These are phyloP conservation scores for Globisporangium lucens DNA, from an alignment of 352 stramenopile genomes.

Conservation along the genomic window DNA sequence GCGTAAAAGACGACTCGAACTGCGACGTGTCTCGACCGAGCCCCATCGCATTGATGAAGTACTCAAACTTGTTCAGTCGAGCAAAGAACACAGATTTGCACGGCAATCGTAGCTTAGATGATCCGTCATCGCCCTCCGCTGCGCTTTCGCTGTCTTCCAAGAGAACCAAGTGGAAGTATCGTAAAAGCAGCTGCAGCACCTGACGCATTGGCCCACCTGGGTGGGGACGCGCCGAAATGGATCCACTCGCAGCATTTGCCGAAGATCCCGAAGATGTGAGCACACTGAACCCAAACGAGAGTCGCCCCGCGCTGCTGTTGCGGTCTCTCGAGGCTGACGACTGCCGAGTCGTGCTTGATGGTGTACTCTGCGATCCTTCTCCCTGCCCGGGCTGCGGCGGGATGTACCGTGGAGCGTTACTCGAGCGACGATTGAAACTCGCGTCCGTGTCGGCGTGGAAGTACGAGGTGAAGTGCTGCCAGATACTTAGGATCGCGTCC, in stretches of 20 bases:
- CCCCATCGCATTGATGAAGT: conserved; percentile 81
- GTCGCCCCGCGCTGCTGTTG: conserved; percentile 13
- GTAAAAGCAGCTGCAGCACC: conserved; percentile 70
- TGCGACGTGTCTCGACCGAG: conserved; percentile 66
- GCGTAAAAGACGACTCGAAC: conserved; percentile 73
- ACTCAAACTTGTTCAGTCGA: conserved; percentile 81
- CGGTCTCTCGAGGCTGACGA: conserved; percentile 16
- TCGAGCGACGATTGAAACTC: conserved; percentile 65
- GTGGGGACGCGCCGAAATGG: conserved; percentile 62
- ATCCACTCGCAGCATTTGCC: conserved; percentile 20
- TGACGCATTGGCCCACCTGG: conserved; percentile 81
- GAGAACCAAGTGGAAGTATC: conserved; percentile 71
- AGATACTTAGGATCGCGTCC: conserved; percentile 70
- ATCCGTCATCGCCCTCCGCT: conserved; percentile 21
- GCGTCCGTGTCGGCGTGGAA: conserved; percentile 76
- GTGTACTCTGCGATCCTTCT: conserved; percentile 44
- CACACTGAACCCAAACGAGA: conserved; percentile 38
- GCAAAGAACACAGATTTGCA: conserved; percentile 66
- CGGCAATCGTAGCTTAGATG: conserved; percentile 37
- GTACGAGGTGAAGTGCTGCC: conserved; percentile 73
- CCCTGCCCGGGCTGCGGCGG: conserved; percentile 20
- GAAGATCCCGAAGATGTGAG: conserved; percentile 28
- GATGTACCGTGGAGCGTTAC: conserved; percentile 31
- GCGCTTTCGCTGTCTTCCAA: conserved; percentile 42
- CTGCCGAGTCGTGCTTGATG: conserved; percentile 22